Conservation (phyloP, 2,329 filamentous ascomycete species). For the Anthostomella pinea region DNA sequence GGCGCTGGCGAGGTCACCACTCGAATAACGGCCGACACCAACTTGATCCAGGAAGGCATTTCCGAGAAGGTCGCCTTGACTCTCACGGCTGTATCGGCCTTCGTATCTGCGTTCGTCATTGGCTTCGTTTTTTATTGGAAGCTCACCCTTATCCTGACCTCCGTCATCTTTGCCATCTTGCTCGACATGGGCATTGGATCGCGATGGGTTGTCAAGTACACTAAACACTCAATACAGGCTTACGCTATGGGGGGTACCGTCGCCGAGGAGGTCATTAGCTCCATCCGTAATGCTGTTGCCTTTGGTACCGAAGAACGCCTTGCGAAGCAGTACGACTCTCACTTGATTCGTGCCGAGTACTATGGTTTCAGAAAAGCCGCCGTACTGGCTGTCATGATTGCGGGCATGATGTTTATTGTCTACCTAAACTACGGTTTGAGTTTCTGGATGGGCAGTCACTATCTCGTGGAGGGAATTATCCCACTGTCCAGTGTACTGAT, state of each 20-base stretch:
- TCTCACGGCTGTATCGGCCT: conserved; percentile 73
- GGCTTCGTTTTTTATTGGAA: conserved; percentile 93
- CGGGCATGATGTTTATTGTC: conserved; percentile 76
- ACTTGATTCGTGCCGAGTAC: conserved; percentile 69
- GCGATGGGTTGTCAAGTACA: conserved; percentile 74
- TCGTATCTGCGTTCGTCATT: conserved; percentile 85
- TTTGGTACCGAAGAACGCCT: conserved; percentile 93
- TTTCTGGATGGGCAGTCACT: conserved; percentile 84
- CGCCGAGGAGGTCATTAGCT: conserved; percentile 92
- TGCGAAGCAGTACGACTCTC: conserved; percentile 78
- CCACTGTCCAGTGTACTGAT: conserved; percentile 71
- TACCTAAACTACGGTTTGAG: conserved; percentile 85
- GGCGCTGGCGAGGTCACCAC: conserved; percentile 93
- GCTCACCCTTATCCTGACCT: conserved; percentile 81
- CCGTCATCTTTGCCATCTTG: conserved; percentile 77
- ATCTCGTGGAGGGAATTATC: conserved; percentile 64
- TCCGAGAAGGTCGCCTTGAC: conserved; percentile 85
- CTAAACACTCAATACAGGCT: conserved; percentile 71
- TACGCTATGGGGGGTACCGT: conserved; percentile 85
- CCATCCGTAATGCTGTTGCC: conserved; percentile 85
- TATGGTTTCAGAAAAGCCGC: conserved; percentile 76
- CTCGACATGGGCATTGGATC: conserved; percentile 72
- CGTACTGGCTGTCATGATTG: conserved; percentile 74
- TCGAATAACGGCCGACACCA: conserved; percentile 90
- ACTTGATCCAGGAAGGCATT: conserved; percentile 89